These are phyloP conservation scores for Mucor circinelloides DNA, from an alignment of 371 early-diverging fungal species.

Conservation along the genomic window DNA sequence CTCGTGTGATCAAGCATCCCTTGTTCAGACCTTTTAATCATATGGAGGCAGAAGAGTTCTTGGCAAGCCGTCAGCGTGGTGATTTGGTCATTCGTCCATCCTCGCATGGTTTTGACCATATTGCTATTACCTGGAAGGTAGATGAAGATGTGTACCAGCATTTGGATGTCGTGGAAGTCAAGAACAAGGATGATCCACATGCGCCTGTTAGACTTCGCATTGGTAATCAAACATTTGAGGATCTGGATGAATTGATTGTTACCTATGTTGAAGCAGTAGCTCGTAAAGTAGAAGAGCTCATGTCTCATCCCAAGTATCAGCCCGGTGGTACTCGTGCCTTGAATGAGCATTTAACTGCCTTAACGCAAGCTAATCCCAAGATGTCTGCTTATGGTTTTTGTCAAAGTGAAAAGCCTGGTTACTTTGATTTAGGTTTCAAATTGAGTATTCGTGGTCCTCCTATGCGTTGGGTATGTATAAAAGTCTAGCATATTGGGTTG, in stretches of 20 bases:
- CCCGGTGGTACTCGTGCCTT: conserved; percentile 40
- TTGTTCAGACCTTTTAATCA: conserved; percentile 78
- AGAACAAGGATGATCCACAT: conserved; percentile 66
- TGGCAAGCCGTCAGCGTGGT: conserved; percentile 72
- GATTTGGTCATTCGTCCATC: conserved; percentile 94
- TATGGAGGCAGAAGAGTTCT: conserved; percentile 75
- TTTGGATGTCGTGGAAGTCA: conserved; percentile 81
- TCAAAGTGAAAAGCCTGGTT: conserved; percentile 52
- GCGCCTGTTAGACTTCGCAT: conserved; percentile 64
- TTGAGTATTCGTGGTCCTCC: conserved; percentile 39
- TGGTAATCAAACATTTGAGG: conserved; percentile 69
- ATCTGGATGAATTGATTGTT: conserved; percentile 91
- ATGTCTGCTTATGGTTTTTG: conserved; percentile 63
- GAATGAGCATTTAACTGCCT: conserved; percentile 39
- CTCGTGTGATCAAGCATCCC: conserved; percentile 80
- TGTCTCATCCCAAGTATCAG: conserved; percentile 66
- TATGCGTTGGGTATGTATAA: conserved; percentile 42
- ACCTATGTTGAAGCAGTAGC: conserved; percentile 85
- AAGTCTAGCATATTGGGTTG: too few species aligned
- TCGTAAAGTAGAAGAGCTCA: conserved; percentile 67
- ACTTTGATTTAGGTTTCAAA: conserved; percentile 56
- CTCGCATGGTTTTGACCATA: conserved; percentile 81
- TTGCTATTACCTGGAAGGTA: conserved; percentile 94
- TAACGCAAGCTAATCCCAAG: conserved; percentile 53
- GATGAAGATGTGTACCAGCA: conserved; percentile 86